Evolutionary conservation across 2,329 filamentous ascomycete genomes (phyloP).

Genomic region (Ambrosiella xylebori): DNA sequence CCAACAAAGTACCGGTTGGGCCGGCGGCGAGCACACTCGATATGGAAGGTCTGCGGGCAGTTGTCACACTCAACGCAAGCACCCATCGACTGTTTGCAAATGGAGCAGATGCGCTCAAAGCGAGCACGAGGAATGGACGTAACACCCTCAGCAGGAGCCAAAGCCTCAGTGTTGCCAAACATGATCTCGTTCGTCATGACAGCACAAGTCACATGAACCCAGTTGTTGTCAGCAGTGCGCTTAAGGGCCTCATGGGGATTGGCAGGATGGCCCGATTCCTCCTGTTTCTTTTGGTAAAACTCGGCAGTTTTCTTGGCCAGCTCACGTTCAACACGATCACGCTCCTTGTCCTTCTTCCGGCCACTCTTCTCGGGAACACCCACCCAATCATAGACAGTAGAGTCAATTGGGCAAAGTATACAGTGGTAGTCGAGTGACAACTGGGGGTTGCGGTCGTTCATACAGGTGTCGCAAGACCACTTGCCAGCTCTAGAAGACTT

Average conservation of each 20-base stretch:
- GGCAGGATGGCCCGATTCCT: conserved; percentile 64
- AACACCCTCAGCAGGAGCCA: conserved; percentile 82
- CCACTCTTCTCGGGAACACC: conserved; percentile 44
- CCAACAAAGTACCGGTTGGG: conserved; percentile 60
- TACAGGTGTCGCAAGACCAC: conserved; percentile 92
- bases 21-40: conserved; percentile 68
- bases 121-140: conserved; percentile 57
- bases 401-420: conserved; percentile 71
- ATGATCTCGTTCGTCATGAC: conserved; percentile 85
- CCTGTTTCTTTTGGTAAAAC: conserved; percentile 68
- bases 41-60: conserved; percentile 56
- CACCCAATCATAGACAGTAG: conserved; percentile 67
- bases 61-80: conserved; percentile 72
- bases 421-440: conserved; percentile 94
- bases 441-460: conserved; percentile 80
- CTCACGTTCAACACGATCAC: conserved; percentile 72
- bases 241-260: conserved; percentile 84
- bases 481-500: conserved; percentile 35
- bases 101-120: conserved; percentile 65
- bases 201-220: conserved; percentile 90
- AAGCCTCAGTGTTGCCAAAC: conserved; percentile 66
- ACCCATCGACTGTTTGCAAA: conserved; percentile 59
- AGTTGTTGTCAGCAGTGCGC: conserved; percentile 89
- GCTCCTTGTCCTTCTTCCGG: conserved; percentile 77
- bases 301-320: conserved; percentile 62